Base-by-base conservation (phyloP, 1,284 basidiomycete species). In the Ganoderma lingzhi region DNA sequence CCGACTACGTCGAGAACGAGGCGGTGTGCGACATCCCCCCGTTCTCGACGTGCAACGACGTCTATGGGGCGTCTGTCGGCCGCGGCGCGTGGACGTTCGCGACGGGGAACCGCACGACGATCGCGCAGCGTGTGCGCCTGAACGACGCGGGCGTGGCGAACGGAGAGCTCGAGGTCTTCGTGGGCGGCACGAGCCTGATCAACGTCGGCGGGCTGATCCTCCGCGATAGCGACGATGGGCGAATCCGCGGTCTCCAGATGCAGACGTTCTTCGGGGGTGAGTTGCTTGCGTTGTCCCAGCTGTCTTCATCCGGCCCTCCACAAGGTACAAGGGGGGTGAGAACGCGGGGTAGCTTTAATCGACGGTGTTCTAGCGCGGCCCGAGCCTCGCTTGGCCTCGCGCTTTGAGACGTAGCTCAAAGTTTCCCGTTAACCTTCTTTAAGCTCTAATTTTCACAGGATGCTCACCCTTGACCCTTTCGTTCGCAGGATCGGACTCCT, bases 31-130 rank as follows among this genome's bases (percentile, higher is more conserved):
- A 79, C 5, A 84, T 87, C 44, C 79, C 84, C 55, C 83, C 85
- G 1, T 78, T 79, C 53, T 90, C 90, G 0, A 84, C 85, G n/a
- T 93, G 92, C 79, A 86, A 91, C 74, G 76, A 84, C 2, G 79
- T 78, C 4, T 93, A 93, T 75, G 92, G 93, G 15, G 82, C 91
- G 59, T 90, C 90, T 4, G 83, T 96, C 72, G 92, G 92, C 12
- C 87, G 94, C 30, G 93, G 93, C 3, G 82, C 89, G 0, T 95
- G 92, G 84, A 78, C 73, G 3, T 95, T 87, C 81, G 79, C 82
- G 19, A 75, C 82, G 2, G 92, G 91, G 3, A 80, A 74, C 42
- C 92, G 92, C 89, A 93, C 90, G 64, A 83, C 79, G 37, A 81
- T 93, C 71, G 78, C 77, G 32, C 89, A 93, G 76, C 87, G 85